These are phyloP conservation scores for Stevia rebaudiana DNA, from an alignment of 140 eudicot genomes.

Conservation along the genomic window DNA sequence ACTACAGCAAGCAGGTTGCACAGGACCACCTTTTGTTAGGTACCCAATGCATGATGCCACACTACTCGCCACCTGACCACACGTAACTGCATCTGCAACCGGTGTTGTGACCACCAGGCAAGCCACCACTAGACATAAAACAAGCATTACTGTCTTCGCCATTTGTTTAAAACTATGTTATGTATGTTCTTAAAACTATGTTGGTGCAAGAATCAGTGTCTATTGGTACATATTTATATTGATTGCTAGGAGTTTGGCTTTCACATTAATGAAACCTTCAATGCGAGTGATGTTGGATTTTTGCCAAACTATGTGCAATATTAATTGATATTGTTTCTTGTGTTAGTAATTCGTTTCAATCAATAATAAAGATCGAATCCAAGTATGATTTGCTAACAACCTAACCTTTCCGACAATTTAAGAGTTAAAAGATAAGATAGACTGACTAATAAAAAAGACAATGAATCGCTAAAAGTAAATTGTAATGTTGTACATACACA, in stretches of 20 bases:
- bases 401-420: not conserved
- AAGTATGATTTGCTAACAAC: not conserved
- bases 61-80: conserved; percentile 22
- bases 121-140: conserved; percentile 16
- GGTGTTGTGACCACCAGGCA: conserved; percentile 31
- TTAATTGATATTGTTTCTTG: not conserved
- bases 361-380: not conserved
- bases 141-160: not conserved
- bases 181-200: not conserved
- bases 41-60: conserved; percentile 23
- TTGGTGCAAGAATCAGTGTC: not conserved
- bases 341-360: not conserved
- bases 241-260: not conserved
- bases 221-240: not conserved
- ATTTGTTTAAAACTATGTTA: not conserved
- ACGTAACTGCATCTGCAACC: conserved; percentile 18
- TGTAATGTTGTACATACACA: too few relatives aligned
- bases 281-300: not conserved
- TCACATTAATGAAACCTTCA: not conserved
- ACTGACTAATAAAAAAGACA: too few relatives aligned
- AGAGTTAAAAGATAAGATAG: too few relatives aligned
- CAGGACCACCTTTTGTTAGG: not conserved
- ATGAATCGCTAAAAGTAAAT: too few relatives aligned
- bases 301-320: not conserved
- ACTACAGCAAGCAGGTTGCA: conserved; percentile 20